Conservation (phyloP, 2,329 filamentous ascomycete genomes). For the Cordyceps cicadae region DNA sequence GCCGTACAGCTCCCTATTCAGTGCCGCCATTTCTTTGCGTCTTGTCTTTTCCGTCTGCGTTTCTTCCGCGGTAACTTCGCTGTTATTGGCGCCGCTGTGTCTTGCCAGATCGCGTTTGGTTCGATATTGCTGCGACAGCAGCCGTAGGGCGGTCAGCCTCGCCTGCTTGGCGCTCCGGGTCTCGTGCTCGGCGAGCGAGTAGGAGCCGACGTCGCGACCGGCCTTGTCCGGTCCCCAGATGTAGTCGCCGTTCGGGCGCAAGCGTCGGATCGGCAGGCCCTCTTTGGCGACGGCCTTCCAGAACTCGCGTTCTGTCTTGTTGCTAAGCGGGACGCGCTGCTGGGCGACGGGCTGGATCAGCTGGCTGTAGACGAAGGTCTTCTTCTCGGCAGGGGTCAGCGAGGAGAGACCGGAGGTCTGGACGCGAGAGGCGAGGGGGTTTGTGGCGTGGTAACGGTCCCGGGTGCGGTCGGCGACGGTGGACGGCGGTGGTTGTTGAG, state of each 20-base stretch:
- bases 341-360: slow-evolving; percentile 35
- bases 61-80: slow-evolving; percentile 30
- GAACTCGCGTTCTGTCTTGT: slow-evolving; percentile 47
- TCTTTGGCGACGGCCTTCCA: slow-evolving; percentile 50
- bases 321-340: slow-evolving; percentile 26
- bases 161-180: slow-evolving; percentile 33
- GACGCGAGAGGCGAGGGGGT: slow-evolving; percentile 38
- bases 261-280: slow-evolving; percentile 39
- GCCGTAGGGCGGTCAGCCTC: slow-evolving; percentile 34
- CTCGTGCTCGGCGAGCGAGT: slow-evolving; percentile 38
- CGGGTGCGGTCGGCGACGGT: slow-evolving; percentile 42
- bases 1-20: slow-evolving; percentile 47
- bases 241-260: slow-evolving; percentile 25
- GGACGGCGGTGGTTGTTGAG: neutral
- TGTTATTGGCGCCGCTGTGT: slow-evolving; percentile 15
- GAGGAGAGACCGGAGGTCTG: slow-evolving; percentile 35
- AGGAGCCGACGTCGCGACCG: slow-evolving; percentile 42
- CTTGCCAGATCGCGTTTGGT: slow-evolving; percentile 26
- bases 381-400: slow-evolving; percentile 40
- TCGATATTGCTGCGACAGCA: slow-evolving; percentile 38
- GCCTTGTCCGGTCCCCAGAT: slow-evolving; percentile 43
- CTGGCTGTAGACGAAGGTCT: slow-evolving; percentile 39
- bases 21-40: slow-evolving; percentile 41
- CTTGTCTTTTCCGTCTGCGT: slow-evolving; percentile 38
- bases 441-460: slow-evolving; percentile 41